Evolutionary conservation across 768 basidiomycete genomes (phyloP).

Genomic region (Auricularia cornea): DNA sequence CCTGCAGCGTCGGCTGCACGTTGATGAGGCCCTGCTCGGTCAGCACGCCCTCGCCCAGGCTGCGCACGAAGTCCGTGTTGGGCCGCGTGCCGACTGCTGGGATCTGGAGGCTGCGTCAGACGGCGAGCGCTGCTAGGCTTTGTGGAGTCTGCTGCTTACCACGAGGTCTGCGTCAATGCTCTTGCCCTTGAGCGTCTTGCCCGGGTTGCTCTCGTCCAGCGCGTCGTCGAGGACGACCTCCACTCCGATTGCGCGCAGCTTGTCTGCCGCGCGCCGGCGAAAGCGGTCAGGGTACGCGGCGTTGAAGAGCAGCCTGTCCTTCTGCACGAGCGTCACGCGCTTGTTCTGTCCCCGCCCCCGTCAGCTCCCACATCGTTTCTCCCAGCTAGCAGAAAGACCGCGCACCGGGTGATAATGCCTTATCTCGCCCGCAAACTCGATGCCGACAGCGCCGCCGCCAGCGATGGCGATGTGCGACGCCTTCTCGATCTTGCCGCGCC

Average conservation of each 20-base stretch:
- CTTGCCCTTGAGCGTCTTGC: slow-evolving; percentile 8
- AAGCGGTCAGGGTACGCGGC: slow-evolving; percentile 10
- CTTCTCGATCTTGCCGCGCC: slow-evolving; percentile 23
- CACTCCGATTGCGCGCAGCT: slow-evolving; percentile 11
- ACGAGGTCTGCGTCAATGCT: slow-evolving; percentile 11
- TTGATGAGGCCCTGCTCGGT: slow-evolving; percentile 24
- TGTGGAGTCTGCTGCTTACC: too few species aligned
- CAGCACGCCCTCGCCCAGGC: slow-evolving; percentile 32
- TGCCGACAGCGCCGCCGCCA: slow-evolving; percentile 49
- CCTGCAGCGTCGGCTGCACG: slow-evolving; percentile 53
- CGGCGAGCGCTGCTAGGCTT: too few species aligned
- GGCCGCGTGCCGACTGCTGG: slow-evolving; percentile 19
- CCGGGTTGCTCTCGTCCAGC: slow-evolving; percentile 11
- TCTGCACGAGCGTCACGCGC: slow-evolving; percentile 58
- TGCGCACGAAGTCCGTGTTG: slow-evolving; percentile 44
- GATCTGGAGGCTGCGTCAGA: slow-evolving; percentile 8
- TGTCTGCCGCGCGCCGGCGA: slow-evolving; percentile 4
- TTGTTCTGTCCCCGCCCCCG: slow-evolving; percentile 15
- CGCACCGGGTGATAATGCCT: slow-evolving; percentile 33
- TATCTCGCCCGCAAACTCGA: slow-evolving; percentile 40
- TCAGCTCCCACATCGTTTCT: neutral
- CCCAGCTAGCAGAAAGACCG: too few species aligned
- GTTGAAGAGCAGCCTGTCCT: slow-evolving; percentile 13
- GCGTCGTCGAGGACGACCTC: slow-evolving; percentile 41
- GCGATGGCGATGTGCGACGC: slow-evolving; percentile 38